Percentiles rank a stretch among this genome's conserved stretches.
Conservation (phyloP, 2,329 filamentous ascomycete genomes). For the Aspergillus viridinutans region DNA sequence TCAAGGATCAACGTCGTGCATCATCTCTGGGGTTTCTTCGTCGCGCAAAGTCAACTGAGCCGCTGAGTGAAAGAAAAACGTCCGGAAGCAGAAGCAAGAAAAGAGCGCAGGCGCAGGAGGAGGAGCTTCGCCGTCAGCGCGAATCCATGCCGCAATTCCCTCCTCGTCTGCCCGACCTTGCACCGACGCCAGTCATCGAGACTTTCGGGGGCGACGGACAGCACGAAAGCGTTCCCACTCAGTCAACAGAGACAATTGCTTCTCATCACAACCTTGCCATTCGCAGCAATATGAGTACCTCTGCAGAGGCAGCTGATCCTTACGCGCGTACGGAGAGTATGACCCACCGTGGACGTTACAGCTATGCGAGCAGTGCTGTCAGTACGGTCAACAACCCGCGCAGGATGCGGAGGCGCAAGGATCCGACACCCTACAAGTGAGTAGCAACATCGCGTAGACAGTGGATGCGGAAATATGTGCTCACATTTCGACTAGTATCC, state of each 20-base stretch:
- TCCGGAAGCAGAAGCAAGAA: conserved; percentile 34
- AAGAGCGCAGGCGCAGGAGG: conserved; percentile 41
- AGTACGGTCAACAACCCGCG: conserved; percentile 92
- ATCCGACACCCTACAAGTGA: conserved; percentile 98
- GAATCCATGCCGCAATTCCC: conserved; percentile 57
- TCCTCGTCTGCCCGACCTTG: conserved; percentile 50
- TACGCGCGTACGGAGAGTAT: conserved; percentile 88
- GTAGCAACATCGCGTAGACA: conserved; percentile 34
- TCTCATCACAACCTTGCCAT: conserved; percentile 20
- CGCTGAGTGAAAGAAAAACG: conserved; percentile 51
- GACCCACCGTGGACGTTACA: conserved; percentile 92
- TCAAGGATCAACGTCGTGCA: conserved; percentile 40
- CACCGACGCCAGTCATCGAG: conserved; percentile 47
- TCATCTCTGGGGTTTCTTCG: conserved; percentile 57
- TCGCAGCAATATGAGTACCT: conserved; percentile 22
- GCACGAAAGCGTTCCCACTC: conserved; percentile 58
- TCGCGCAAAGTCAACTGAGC: conserved; percentile 64
- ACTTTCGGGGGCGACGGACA: conserved; percentile 61
- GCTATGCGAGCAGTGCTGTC: conserved; percentile 87
- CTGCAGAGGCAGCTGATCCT: conserved; percentile 55
- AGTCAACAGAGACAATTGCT: conserved; percentile 38
- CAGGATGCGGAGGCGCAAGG: conserved; percentile 87
- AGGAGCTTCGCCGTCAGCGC: conserved; percentile 53
- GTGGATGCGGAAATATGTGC: background rate
- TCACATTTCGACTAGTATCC: conserved; percentile 56